These are phyloP conservation scores for Teunomyces kruisii DNA, from an alignment of 805 yeast species.

Conservation along the genomic window DNA sequence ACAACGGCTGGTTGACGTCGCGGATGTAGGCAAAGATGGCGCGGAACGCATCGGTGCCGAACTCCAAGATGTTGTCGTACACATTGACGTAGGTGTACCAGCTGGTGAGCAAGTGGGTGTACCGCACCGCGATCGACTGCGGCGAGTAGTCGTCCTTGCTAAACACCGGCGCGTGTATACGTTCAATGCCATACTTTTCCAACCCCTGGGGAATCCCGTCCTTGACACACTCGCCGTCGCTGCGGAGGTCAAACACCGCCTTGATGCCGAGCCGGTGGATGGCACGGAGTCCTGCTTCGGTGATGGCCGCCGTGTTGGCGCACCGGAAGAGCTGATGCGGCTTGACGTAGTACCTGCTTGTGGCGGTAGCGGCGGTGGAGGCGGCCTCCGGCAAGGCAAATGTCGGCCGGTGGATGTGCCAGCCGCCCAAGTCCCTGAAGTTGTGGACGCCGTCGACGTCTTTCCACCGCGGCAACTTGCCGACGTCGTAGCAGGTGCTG, in stretches of 20 bases:
- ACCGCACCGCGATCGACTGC: constrained; percentile 56
- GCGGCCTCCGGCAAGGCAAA: constrained; percentile 11
- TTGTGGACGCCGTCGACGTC: constrained; percentile 65
- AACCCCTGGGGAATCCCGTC: constrained; percentile 42
- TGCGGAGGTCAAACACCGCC: constrained; percentile 67
- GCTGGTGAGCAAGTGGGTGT: constrained; percentile 53
- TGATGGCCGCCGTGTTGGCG: constrained; percentile 57
- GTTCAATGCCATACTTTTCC: constrained; percentile 42
- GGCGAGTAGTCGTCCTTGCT: constrained; percentile 59
- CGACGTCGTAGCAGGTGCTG: constrained; percentile 31
- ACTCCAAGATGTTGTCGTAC: constrained; percentile 55
- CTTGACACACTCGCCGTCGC: constrained; percentile 52
- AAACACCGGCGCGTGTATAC: constrained; percentile 61
- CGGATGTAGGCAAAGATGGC: constrained; percentile 54
- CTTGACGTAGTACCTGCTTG: constrained; percentile 47
- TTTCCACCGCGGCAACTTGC: constrained; percentile 56
- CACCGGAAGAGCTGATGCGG: constrained; percentile 60
- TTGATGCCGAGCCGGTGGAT: constrained; percentile 47
- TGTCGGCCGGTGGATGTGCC: constrained; percentile 41
- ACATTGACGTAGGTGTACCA: constrained; percentile 64
- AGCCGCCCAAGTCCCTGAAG: constrained; percentile 83
- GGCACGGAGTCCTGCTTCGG: constrained; percentile 46
- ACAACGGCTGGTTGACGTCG: constrained; percentile 49
- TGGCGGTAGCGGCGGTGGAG: constrained; percentile 1
- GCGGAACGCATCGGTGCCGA: constrained; percentile 49